Conservation (phyloP, 768 basidiomycete species). For the Cyclocybe aegerita region DNA sequence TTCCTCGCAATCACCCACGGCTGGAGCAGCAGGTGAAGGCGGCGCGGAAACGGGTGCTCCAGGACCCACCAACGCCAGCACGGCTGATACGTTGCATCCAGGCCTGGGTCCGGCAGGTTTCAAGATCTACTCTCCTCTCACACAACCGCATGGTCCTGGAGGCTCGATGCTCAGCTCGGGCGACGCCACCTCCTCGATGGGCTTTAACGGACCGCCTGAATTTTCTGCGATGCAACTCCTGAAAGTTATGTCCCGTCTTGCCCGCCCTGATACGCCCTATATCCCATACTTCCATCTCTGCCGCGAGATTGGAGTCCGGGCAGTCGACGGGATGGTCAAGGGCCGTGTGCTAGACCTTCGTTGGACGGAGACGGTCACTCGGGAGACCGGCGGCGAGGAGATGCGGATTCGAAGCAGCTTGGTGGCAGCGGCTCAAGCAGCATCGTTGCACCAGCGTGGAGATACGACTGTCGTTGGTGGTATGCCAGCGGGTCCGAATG, state of each 20-base stretch:
- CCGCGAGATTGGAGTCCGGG: slow-evolving; percentile 78
- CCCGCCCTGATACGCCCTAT: slow-evolving; percentile 59
- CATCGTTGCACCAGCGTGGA: neutral
- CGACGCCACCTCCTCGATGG: slow-evolving; percentile 42
- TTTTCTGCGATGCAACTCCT: slow-evolving; percentile 81
- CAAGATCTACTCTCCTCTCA: slow-evolving; percentile 53
- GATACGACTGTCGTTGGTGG: slow-evolving; percentile 1
- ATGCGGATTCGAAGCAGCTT: slow-evolving; percentile 13
- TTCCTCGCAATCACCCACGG: slow-evolving; percentile 58
- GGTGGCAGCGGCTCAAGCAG: neutral
- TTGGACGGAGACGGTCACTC: slow-evolving; percentile 72
- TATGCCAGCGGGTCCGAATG: neutral
- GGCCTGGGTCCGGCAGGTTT: slow-evolving; percentile 62
- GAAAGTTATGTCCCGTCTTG: slow-evolving; percentile 78
- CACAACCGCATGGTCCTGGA: slow-evolving; percentile 22
- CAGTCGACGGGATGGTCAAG: slow-evolving; percentile 84
- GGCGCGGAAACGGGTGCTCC: slow-evolving; percentile 20
- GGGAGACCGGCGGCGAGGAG: slow-evolving; percentile 42
- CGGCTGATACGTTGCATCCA: slow-evolving; percentile 54
- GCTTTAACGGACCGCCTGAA: slow-evolving; percentile 33
- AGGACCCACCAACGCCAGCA: slow-evolving; percentile 33
- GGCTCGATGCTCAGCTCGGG: slow-evolving; percentile 30
- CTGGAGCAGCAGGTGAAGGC: slow-evolving; percentile 19
- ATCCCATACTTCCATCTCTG: slow-evolving; percentile 82
- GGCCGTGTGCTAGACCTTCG: slow-evolving; percentile 72